A percentile compares a stretch with the other conserved stretches of the same genome.
phyloP scores from a whole-genome alignment of 2,329 filamentous ascomycete species.

The Diaporthe helianthi region DNA sequence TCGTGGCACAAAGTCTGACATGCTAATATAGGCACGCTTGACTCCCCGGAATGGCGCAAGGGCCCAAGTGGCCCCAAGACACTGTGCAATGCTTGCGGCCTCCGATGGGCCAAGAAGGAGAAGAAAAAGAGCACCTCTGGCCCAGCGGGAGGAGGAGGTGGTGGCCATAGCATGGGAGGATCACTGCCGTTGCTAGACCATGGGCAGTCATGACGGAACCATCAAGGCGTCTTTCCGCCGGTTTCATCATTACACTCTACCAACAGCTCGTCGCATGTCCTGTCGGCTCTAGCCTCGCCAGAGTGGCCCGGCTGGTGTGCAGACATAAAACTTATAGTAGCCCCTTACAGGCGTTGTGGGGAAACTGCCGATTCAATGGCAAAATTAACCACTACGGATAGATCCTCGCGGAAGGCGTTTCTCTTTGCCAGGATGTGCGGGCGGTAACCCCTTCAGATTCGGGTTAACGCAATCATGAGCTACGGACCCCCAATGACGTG shows the following conservation, averaged over 20 bases:
- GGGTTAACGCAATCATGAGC: conserved; percentile 18
- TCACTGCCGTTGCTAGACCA: conserved; percentile 25
- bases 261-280: background rate
- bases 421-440: background rate
- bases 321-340: background rate
- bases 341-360: conserved; percentile 23
- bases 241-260: background rate
- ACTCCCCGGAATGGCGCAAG: conserved; percentile 96
- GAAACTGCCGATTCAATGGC: background rate
- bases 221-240: background rate
- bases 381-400: conserved; percentile 29
- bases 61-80: conserved; percentile 93
- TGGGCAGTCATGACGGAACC: conserved; percentile 22
- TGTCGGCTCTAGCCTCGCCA: background rate
- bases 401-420: conserved; percentile 32
- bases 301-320: background rate
- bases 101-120: conserved; percentile 80
- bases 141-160: conserved; percentile 1
- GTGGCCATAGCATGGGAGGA: conserved; percentile 20
- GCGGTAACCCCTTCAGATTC: background rate
- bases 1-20: background rate
- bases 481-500: background rate
- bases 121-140: conserved; percentile 63
- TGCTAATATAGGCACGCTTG: conserved; percentile 68
- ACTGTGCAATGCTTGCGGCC: conserved; percentile 91